Evolutionary conservation across 2,329 filamentous ascomycete species (phyloP).

Genomic region (Colletotrichum acutatum): DNA sequence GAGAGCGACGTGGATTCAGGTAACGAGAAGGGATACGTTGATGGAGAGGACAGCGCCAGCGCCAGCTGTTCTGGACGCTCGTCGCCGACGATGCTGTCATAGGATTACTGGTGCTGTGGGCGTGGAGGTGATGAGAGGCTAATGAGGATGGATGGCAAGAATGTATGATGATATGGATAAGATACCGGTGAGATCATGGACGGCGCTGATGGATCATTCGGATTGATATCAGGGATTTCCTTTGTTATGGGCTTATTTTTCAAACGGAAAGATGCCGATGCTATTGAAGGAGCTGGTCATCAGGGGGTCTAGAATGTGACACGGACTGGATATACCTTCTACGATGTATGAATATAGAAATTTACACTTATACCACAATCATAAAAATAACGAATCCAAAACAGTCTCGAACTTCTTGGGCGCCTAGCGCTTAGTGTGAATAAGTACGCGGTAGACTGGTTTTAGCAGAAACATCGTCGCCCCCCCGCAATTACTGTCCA

Average conservation of each 20-base stretch:
- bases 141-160: neutral
- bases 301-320: constrained; percentile 27
- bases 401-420: no score
- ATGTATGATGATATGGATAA: neutral
- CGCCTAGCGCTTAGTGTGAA: no score
- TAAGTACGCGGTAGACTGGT: neutral
- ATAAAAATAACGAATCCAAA: neutral
- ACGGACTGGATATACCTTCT: constrained; percentile 31
- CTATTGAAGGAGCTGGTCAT: constrained; percentile 1
- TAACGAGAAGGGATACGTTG: constrained; percentile 35
- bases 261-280: neutral
- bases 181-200: neutral
- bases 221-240: constrained; percentile 21
- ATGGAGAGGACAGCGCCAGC: constrained; percentile 5
- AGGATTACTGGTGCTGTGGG: no score
- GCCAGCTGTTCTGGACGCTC: constrained; percentile 29
- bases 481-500: no score
- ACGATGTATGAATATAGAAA: constrained; percentile 35
- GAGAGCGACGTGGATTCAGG: constrained; percentile 32
- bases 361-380: constrained; percentile 4
- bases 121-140: neutral
- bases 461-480: no score
- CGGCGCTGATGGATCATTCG: neutral
- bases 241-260: neutral
- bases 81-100: constrained; percentile 26